Base-by-base conservation (phyloP, 2,329 filamentous ascomycete species). In the Paecilomyces sp. region DNA sequence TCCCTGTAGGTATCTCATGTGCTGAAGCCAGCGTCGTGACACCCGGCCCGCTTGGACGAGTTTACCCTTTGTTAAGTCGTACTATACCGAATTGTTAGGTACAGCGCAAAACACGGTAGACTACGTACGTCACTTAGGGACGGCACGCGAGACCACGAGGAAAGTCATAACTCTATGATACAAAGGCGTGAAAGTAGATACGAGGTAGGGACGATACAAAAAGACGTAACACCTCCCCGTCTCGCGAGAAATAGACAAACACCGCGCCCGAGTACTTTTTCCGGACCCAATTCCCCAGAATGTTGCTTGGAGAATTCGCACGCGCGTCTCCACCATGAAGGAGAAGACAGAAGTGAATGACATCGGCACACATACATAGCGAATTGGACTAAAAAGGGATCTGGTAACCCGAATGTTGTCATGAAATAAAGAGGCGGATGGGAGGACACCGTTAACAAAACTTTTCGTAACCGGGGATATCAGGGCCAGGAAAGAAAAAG, bases 401-500 rank as follows among this genome's bases (percentile, higher is more conserved):
- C 56, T 61, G 50, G 55, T 47, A 66, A 66, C 62, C 63, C 60
- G 63, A 64, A 69, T 68, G 67, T 71, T 67, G 66, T 70, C 71
- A 67, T 70, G 67, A 66, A 69, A 47, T 47, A 65, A 28, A 70
- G 63, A 66, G 65, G 58, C 64, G 65, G 67, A 66, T 71, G 65
- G 63, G 69, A 72, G 68, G 51, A 53, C 51, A 53, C 28, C 51
- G 28, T 53, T 25, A 66, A 68, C 67, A 70, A 57, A 71, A 74
- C 70, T 72, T 75, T 75, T 74, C 60, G 71, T 69, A 74, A 73
- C 68, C 69, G 68, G 72, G 74, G 73, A 75, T 74, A 76, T 75
- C 72, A 74, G 71, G 71, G 70, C 70, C 70, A 67, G 65, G 67
- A 66, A 63, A 65, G 66, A 64, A 56, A 58, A 51, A 65, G 58